Conservation (phyloP, 1,139 yeast genomes). For the Torulaspora pretoriensis region DNA sequence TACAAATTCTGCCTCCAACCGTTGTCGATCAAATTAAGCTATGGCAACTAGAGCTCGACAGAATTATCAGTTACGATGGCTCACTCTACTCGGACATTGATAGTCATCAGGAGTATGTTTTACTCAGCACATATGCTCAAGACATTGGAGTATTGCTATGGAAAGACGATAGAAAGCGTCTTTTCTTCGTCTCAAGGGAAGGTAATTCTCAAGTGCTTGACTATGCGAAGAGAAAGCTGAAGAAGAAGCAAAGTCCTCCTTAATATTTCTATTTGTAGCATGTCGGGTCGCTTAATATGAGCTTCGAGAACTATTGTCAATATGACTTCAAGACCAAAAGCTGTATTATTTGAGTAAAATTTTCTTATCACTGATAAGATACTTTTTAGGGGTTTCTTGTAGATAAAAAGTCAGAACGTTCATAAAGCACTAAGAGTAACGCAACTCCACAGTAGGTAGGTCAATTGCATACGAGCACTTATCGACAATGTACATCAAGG, state of each 20-base stretch:
- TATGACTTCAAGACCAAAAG: not conserved
- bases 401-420: not conserved
- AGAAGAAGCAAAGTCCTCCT: slow-evolving; percentile 22
- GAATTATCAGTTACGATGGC: slow-evolving; percentile 86
- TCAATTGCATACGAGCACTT: not conserved
- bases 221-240: slow-evolving; percentile 60
- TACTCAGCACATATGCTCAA: slow-evolving; percentile 70
- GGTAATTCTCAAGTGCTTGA: slow-evolving; percentile 88
- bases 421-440: not conserved
- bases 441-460: not conserved
- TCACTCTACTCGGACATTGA: slow-evolving; percentile 83
- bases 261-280: not conserved
- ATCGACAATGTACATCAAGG: slow-evolving; percentile 7
- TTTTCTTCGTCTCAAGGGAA: slow-evolving; percentile 74
- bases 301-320: not conserved
- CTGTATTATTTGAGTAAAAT: not conserved
- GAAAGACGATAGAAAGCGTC: slow-evolving; percentile 65
- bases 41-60: slow-evolving; percentile 94
- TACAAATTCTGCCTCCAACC: slow-evolving; percentile 84
- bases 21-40: slow-evolving; percentile 91
- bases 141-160: slow-evolving; percentile 89
- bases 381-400: slow-evolving; percentile 1
- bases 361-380: slow-evolving; percentile 1
- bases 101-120: slow-evolving; percentile 70
- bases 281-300: not conserved